Percentiles rank a stretch among this genome's conserved stretches.
Conservation (phyloP, 495 filamentous ascomycete species). For the Penicillium salamii region DNA sequence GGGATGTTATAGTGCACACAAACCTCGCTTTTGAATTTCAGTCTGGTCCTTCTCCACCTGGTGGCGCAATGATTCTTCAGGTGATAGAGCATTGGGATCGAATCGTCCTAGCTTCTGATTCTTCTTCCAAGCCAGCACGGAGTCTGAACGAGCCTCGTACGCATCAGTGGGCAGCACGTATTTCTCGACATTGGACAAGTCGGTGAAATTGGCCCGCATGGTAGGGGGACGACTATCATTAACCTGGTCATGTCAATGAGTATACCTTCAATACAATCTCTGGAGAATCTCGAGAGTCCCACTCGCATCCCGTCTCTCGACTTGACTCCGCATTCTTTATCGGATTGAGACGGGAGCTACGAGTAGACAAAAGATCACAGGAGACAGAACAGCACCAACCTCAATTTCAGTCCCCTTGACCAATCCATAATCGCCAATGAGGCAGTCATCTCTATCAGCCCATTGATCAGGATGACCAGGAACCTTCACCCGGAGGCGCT, state of each 20-base stretch:
- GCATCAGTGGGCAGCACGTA: slow-evolving; percentile 76
- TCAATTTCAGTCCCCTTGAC: slow-evolving; percentile 44
- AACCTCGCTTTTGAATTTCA: slow-evolving; percentile 58
- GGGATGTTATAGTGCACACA: slow-evolving; percentile 31
- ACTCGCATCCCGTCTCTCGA: too few relatives aligned
- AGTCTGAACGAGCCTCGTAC: slow-evolving; percentile 80
- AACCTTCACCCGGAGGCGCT: slow-evolving; percentile 56
- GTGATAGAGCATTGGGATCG: slow-evolving; percentile 74
- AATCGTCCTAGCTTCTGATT: slow-evolving; percentile 89
- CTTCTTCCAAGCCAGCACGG: slow-evolving; percentile 92
- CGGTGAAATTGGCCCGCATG: slow-evolving; percentile 71
- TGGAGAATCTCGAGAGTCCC: too few relatives aligned
- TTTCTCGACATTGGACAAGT: slow-evolving; percentile 77
- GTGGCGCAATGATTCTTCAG: slow-evolving; percentile 56
- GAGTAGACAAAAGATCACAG: slow-evolving; percentile 3
- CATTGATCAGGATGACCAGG: slow-evolving; percentile 38
- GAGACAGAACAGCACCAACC: slow-evolving; percentile 28
- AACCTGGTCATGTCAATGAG: slow-evolving; percentile 52
- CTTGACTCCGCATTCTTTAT: too few relatives aligned
- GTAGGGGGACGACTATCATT: slow-evolving; percentile 71
- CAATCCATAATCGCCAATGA: slow-evolving; percentile 39
- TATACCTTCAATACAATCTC: too few relatives aligned
- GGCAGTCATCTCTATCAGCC: slow-evolving; percentile 34
- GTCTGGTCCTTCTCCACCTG: slow-evolving; percentile 62
- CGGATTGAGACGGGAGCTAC: too few relatives aligned